Evolutionary conservation across 352 stramenopile species (phyloP).

Genomic region (Pythium volutum): DNA sequence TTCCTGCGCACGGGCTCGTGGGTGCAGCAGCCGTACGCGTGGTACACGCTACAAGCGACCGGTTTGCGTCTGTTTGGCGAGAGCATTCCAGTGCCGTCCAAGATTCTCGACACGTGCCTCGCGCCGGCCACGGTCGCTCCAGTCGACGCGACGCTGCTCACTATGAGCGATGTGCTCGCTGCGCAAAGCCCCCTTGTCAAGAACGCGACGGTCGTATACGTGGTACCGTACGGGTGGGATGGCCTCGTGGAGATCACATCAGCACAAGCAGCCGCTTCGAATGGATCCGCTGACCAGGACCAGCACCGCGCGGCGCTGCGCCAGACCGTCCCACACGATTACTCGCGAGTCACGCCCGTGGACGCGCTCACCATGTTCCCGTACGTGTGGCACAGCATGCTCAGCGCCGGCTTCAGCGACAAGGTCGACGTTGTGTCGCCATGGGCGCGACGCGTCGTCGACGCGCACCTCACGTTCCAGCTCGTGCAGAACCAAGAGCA

Average conservation of each 20-base stretch:
- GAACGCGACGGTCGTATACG: conserved; percentile 34
- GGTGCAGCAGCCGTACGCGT: conserved; percentile 52
- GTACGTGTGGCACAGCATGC: conserved; percentile 57
- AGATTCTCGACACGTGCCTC: conserved; percentile 43
- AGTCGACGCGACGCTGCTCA: conserved; percentile 17
- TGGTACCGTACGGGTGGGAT: conserved; percentile 36
- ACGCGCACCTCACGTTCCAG: conserved; percentile 32
- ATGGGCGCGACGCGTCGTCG: conserved; percentile 17
- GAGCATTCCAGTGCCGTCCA: conserved; percentile 23
- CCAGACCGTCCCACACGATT: not conserved
- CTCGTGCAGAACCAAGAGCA: conserved; percentile 40
- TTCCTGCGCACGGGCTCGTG: conserved; percentile 48
- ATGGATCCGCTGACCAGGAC: not conserved
- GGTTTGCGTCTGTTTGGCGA: conserved; percentile 37
- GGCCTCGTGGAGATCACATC: conserved; percentile 8
- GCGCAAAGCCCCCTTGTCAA: not conserved
- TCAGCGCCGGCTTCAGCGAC: conserved; percentile 39
- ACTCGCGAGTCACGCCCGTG: conserved; percentile 40
- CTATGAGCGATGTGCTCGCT: conserved; percentile 32
- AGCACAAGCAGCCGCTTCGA: not conserved
- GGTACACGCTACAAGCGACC: conserved; percentile 48
- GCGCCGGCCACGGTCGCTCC: conserved; percentile 9
- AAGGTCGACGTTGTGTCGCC: conserved; percentile 19
- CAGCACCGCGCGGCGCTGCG: not conserved
- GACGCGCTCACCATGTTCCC: conserved; percentile 55